Evolutionary conservation across 371 early-diverging fungal genomes (phyloP), one percentile per base, ranked within the genome.

Genomic region (Rhizopus arrhizus): DNA sequence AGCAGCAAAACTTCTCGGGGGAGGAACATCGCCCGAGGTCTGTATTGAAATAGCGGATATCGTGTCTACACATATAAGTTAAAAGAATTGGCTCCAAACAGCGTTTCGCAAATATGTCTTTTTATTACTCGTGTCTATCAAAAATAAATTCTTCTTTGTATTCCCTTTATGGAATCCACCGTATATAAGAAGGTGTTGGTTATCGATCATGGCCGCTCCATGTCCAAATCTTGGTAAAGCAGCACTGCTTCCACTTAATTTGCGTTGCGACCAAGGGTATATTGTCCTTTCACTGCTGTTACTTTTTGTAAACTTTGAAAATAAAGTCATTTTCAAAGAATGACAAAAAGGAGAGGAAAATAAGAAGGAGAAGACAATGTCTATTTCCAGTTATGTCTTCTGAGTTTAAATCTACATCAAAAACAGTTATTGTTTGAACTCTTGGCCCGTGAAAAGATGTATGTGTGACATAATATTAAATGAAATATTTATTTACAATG

Each of bases 211-310:
- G 5, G 76, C 70, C 5, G 83, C 75, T 15, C 77, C 65, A 64
- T 85, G 85, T 4, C 81, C 82, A 53, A 76, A 70, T 15, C 85
- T 74, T 33, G 85, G 74, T 43, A 80, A 42, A 4, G 60, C 65
- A 56, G 58, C 48, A 40, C 40, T 34, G 28, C 54, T 68, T 12
- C 68, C 65, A 47, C 36, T 53, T 11, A 68, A 28, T 62, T 62
- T 68, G 13, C 61, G 61, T n/a, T 65, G 69, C 32, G 68, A 68
- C 72, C 72, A 72, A 43, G 72, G 72, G 53, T 68, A 65, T 13
- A 62, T 51, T 15, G 53, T 36, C 15, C 68, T 72, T 11, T 72
- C 72, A 29, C 12, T 52, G 7, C 41, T 55, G 40, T 29, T 40
- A 40, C 46, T 58, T 47, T 66, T 65, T n/a, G 70, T 63, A 48